Base-by-base conservation (phyloP, 257 asterid genomes). In the Pogostemon cablin region DNA sequence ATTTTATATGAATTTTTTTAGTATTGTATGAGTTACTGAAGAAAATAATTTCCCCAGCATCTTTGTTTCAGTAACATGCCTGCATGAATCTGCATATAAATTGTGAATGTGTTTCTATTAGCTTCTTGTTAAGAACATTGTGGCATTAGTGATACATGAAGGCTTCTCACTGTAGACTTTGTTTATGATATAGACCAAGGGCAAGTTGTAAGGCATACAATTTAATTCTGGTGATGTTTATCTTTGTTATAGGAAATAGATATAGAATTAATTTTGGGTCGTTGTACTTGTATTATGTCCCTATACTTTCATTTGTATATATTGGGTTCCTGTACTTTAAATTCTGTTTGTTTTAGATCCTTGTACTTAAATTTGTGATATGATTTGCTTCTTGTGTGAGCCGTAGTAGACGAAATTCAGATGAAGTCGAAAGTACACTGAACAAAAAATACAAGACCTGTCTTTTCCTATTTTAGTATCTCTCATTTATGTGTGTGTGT, bases 91-190 rank as follows among this genome's bases (percentile, higher is more conserved):
- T 58, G 41, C 55, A 56, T 38, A 10, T 64, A 5, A 53, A 15
- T 47, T 9, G 40, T 66, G 55, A 46, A 41, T 52, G 65, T 71
- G 54, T 9, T 40, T 47, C 2, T 56, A 9, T 70, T 44, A 47
- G 53, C 64, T 67, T 66, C 53, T 57, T 47, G 58, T n/a, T 41
- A 42, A 64, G 69, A 69, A 67, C 35, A 8, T 48, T 48, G n/a
- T 48, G 20, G 34, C 48, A 46, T 57, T 7, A 7, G 50, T 34
- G 48, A 43, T 65, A n/a, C n/a, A n/a, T 46, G 66, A 49, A 60
- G 59, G 54, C 57, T 63, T 46, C 60, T n/a, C 15, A 59, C 50
- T 49, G 32, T 49, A 48, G 56, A 32, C 58, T 47, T 47, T 47
- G 49, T 55, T 57, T 9, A 20, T 65, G 43, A 71, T 65, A 44